Conservation (phyloP, 306 rosid genomes). For the Trifolium subterraneum region DNA sequence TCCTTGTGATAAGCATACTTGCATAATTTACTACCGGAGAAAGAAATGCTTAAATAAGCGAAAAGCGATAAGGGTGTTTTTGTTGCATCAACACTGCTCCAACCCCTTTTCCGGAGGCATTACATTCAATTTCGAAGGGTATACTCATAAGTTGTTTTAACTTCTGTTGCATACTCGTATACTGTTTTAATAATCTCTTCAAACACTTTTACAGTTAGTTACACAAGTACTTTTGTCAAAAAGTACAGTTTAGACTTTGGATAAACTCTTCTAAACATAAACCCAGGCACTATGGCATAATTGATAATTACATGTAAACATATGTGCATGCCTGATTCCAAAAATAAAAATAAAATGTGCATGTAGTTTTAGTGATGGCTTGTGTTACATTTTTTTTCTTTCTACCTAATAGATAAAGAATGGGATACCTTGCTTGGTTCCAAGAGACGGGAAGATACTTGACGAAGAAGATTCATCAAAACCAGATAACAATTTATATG, state of each 20-base stretch:
- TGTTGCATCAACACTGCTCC: no score
- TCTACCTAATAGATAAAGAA: conserved; percentile 60
- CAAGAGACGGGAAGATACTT: conserved; percentile 75
- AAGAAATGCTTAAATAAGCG: no score
- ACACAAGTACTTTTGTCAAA: background rate
- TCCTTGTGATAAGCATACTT: no score
- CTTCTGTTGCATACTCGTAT: background rate
- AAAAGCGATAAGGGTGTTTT: no score
- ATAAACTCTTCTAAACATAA: background rate
- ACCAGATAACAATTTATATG: conserved; percentile 47
- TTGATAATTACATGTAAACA: conserved; percentile 25
- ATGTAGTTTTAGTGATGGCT: conserved; percentile 26
- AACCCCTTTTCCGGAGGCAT: no score
- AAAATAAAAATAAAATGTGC: background rate
- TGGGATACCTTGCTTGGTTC: conserved; percentile 86
- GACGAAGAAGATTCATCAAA: conserved; percentile 56
- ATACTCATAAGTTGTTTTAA: no score
- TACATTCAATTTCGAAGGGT: no score
- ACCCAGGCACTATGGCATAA: background rate
- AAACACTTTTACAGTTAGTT: background rate
- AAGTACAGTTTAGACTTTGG: background rate
- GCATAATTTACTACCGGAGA: no score
- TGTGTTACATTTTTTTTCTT: conserved; percentile 7
- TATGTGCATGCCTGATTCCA: background rate
- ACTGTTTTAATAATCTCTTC: background rate